Evolutionary conservation across 805 yeast genomes (phyloP), one percentile per base, ranked within the genome.

Genomic region (Candida verbasci): DNA sequence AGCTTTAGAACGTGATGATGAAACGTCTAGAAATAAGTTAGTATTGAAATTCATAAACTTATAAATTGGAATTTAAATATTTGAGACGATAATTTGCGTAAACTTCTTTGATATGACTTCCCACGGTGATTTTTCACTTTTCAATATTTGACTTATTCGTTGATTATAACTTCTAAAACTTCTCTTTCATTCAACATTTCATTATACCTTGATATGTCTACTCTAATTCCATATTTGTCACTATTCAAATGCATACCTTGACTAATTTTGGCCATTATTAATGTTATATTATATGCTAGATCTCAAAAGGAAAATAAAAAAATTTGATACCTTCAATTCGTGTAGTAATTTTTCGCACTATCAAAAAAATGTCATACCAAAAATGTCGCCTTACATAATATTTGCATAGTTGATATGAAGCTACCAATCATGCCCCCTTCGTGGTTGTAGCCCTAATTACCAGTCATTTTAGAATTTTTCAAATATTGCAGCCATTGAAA

Each of bases 1-100:
- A 72, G 97, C 80, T 84, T 93, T 93, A 74, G 95, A 85, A 81
- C 98, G 93, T 69, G 96, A 89, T 71, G 95, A 82, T 64, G 98
- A 88, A 73, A 93, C 97, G 96, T 93, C 96, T 85, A 54, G 11
- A 24, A 17, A 46, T 18, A 18, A 31, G 68, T 64, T 63, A 62
- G 68, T 63, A 59, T 41, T 24, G 11, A n/a, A 20, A 20, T 23
- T 30, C 24, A n/a, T n/a, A n/a, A n/a, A n/a, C n/a, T n/a, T n/a
- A n/a, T n/a, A n/a, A n/a, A n/a, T n/a, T n/a, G n/a, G n/a, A n/a
- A n/a, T n/a, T n/a, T n/a, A n/a, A n/a, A n/a, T n/a, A n/a, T n/a
- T n/a, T n/a, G n/a, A n/a, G n/a, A n/a, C n/a, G n/a, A n/a, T n/a
- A n/a, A n/a, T n/a, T n/a, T n/a, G n/a, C n/a, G n/a, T n/a, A n/a